Evolutionary conservation across 2,329 filamentous ascomycete species (phyloP).

Genomic region (Apiospora aurea): DNA sequence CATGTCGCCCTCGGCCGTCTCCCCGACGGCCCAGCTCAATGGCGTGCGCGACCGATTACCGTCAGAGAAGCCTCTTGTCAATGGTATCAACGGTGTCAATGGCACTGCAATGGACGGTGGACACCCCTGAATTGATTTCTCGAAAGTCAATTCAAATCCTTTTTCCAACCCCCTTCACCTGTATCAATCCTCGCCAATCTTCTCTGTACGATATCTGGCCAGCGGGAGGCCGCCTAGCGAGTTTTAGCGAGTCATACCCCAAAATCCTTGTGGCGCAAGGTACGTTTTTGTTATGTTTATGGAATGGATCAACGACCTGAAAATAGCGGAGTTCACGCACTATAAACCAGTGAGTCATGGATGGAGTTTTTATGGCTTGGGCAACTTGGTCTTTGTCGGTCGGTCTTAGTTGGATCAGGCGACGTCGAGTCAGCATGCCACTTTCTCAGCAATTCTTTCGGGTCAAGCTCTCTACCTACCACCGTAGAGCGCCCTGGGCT

Average conservation of each 20-base stretch:
- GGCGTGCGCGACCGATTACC: constrained; percentile 23
- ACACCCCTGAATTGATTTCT: background rate
- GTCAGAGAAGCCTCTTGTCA: constrained; percentile 27
- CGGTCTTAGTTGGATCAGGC: constrained; percentile 18
- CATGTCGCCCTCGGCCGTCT: constrained; percentile 27
- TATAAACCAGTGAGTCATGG: constrained; percentile 19
- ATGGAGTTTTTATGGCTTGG: constrained; percentile 16
- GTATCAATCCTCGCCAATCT: constrained; percentile 13
- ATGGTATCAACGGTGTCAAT: constrained; percentile 28
- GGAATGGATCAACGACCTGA: constrained; percentile 22
- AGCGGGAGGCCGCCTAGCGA: constrained; percentile 8
- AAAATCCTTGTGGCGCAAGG: constrained; percentile 9
- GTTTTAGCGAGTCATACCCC: constrained; percentile 22
- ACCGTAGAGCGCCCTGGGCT: background rate
- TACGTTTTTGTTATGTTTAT: constrained; percentile 23
- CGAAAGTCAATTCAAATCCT: background rate
- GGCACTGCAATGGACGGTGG: constrained; percentile 4
- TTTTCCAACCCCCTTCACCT: constrained; percentile 10
- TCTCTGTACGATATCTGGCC: constrained; percentile 20
- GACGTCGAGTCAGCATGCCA: constrained; percentile 17
- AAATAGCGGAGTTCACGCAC: constrained; percentile 14
- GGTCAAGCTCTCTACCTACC: background rate
- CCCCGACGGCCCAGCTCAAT: constrained; percentile 26
- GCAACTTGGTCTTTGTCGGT: constrained; percentile 8
- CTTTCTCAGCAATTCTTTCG: constrained; percentile 5